These are phyloP conservation scores for Hippophae rhamnoides DNA, from an alignment of 306 rosid genomes.

Conservation along the genomic window DNA sequence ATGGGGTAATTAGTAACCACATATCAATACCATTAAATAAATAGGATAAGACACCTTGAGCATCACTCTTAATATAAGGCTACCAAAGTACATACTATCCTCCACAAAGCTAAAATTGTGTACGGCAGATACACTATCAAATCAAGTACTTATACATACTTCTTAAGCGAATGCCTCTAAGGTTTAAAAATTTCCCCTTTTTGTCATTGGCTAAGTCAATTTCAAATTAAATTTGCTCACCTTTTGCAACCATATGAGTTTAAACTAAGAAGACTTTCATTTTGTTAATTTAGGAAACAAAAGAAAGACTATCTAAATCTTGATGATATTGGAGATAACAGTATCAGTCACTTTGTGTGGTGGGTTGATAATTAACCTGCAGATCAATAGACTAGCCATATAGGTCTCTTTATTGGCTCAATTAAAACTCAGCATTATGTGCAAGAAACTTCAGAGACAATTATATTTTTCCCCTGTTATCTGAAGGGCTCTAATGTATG, in stretches of 20 bases:
- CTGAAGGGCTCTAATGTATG: conserved; percentile 10
- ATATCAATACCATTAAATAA: no score
- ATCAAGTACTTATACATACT: conserved; percentile 1
- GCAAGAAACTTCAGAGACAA: no score
- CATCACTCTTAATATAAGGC: no score
- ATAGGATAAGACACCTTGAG: no score
- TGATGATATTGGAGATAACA: not conserved
- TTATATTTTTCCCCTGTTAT: not conserved
- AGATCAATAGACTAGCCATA: not conserved
- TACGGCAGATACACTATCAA: no score
- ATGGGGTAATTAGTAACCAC: no score
- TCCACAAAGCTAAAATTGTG: no score
- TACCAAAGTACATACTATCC: no score
- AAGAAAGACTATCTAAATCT: not conserved
- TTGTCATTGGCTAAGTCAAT: not conserved
- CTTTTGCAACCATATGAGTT: not conserved
- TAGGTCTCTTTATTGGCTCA: no score
- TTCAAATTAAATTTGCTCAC: not conserved
- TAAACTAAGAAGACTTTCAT: no score
- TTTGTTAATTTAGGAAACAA: no score
- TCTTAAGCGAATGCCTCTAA: conserved; percentile 87
- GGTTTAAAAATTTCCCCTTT: conserved; percentile 30
- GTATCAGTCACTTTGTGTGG: not conserved
- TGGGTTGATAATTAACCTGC: not conserved
- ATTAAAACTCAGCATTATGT: not conserved